Evolutionary conservation across 345 rosid species (phyloP).

Genomic region (Eucalyptus pauciflora): DNA sequence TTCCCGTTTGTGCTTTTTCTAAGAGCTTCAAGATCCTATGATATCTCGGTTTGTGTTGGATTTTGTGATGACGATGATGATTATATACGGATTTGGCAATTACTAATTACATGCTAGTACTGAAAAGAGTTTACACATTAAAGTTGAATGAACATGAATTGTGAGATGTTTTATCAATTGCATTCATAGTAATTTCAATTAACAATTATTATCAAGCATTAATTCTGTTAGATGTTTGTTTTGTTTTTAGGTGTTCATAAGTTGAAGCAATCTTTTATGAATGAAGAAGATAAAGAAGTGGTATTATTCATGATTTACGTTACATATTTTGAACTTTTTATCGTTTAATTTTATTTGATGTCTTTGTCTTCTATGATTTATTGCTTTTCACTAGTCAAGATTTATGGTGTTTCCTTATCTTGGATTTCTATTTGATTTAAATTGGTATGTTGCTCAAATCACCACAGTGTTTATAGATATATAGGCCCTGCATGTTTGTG

Average conservation of each 20-base stretch:
- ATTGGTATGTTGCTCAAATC: no score
- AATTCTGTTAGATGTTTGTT: rapidly evolving
- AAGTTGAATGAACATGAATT: neutral
- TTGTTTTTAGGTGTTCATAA: neutral
- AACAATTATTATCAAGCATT: no score
- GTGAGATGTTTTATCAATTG: neutral
- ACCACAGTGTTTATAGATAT: no score
- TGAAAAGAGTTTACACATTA: neutral
- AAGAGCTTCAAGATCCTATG: neutral
- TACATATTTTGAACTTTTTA: no score
- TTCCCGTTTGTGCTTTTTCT: neutral
- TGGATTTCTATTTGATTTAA: neutral
- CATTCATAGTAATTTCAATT: neutral
- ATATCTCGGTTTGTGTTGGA: neutral
- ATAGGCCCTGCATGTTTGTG: no score
- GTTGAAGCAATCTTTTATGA: neutral
- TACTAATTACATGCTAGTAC: neutral
- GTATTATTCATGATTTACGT: neutral
- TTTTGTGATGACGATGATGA: neutral
- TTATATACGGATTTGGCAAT: no score
- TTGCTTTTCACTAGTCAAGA: no score
- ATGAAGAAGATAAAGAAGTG: neutral
- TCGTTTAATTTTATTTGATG: no score
- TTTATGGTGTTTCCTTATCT: neutral
- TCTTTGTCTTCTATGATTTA: neutral